These are phyloP conservation scores for Lipomyces mesembrius DNA, from an alignment of 805 yeast genomes.

Conservation along the genomic window DNA sequence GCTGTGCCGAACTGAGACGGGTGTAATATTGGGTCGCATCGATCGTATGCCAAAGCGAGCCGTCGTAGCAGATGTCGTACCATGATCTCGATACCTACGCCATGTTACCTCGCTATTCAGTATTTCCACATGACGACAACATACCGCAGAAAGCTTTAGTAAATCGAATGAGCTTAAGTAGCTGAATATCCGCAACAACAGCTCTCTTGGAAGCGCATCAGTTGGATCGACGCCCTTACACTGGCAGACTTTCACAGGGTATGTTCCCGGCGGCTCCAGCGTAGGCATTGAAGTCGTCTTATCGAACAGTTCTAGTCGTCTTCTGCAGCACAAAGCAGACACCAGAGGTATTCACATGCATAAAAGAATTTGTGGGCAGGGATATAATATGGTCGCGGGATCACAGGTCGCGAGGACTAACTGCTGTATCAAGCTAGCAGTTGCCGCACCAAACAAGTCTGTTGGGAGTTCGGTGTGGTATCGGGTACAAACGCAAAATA, in stretches of 20 bases:
- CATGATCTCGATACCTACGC: conserved; percentile 18
- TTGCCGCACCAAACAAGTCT: neutral
- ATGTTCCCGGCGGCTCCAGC: neutral
- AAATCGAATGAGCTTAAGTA: conserved; percentile 13
- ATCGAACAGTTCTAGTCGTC: neutral
- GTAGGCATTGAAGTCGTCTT: neutral
- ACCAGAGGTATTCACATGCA: conserved; percentile 1
- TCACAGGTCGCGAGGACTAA: neutral
- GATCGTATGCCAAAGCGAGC: conserved; percentile 30
- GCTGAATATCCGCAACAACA: conserved; percentile 12
- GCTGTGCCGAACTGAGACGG: conserved; percentile 18
- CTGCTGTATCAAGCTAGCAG: neutral
- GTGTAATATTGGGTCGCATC: conserved; percentile 16
- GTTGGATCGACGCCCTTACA: conserved; percentile 5
- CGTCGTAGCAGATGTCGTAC: conserved; percentile 30
- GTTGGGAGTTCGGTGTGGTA: neutral
- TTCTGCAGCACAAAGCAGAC: neutral
- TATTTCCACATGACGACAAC: too few species aligned
- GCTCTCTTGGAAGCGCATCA: conserved; percentile 21
- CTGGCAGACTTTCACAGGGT: neutral
- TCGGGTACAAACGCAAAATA: neutral
- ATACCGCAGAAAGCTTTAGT: conserved; percentile 10
- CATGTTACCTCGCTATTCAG: neutral
- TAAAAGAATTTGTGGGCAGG: neutral
- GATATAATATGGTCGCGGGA: neutral